Conservation (phyloP, 176 grass and related monocot species). For the Carex kokanica region DNA sequence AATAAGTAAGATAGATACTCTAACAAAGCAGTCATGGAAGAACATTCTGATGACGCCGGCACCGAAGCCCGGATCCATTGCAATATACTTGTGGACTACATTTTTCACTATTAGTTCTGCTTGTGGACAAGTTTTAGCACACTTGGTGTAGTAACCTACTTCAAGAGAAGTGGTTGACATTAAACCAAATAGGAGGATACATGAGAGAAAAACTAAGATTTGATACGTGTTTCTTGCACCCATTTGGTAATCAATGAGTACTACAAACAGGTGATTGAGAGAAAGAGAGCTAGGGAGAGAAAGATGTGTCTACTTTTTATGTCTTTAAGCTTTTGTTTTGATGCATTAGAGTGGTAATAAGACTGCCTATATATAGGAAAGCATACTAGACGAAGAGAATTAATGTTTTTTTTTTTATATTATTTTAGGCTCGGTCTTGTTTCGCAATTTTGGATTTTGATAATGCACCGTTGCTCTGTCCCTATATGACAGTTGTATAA, state of each 20-base stretch:
- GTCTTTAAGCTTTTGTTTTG: not conserved
- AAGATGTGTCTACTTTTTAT: not conserved
- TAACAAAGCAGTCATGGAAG: constrained; percentile 78
- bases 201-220: not conserved
- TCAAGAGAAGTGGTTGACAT: constrained; percentile 20
- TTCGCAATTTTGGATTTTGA: too few relatives aligned
- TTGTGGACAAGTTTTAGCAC: constrained; percentile 27
- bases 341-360: too few relatives aligned
- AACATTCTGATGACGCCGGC: constrained; percentile 51
- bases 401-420: too few relatives aligned
- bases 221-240: not conserved
- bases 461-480: too few relatives aligned
- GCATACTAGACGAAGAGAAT: too few relatives aligned
- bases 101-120: constrained; percentile 47
- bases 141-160: constrained; percentile 46
- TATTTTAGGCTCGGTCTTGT: too few relatives aligned
- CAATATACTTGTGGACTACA: constrained; percentile 33
- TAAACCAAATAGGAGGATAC: not conserved
- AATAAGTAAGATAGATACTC: constrained; percentile 12
- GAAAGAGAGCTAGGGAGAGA: not conserved
- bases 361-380: too few relatives aligned
- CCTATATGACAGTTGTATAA: too few relatives aligned
- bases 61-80: constrained; percentile 40
- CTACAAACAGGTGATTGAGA: not conserved
- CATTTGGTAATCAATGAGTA: not conserved